Evolutionary conservation across 192 early-diverging fungal species (phyloP).

Genomic region (Phlyctochytrium arcticum): DNA sequence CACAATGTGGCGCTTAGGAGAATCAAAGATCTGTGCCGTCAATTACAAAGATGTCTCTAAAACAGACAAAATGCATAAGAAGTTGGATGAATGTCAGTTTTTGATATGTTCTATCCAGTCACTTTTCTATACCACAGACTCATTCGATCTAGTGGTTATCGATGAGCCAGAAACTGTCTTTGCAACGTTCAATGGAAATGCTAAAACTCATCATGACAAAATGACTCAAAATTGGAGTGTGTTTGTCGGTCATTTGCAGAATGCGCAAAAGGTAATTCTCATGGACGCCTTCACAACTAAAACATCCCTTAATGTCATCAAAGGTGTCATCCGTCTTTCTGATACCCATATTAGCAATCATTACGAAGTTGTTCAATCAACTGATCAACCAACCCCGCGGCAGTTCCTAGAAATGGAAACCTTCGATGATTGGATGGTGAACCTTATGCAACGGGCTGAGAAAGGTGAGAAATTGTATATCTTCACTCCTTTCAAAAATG

Average conservation of each 20-base stretch:
- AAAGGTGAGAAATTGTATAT: constrained; percentile 17
- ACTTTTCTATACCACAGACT: neutral
- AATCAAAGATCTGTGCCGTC: neutral
- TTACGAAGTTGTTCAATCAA: neutral
- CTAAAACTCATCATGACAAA: neutral
- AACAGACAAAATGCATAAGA: neutral
- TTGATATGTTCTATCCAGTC: constrained; percentile 22
- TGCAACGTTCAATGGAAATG: neutral
- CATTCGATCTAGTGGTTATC: constrained; percentile 3
- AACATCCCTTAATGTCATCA: neutral
- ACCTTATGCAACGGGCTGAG: neutral
- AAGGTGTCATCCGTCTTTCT: neutral
- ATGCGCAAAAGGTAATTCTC: constrained; percentile 14
- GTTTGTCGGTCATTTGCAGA: neutral
- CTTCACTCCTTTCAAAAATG: constrained; percentile 10
- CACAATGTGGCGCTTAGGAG: neutral
- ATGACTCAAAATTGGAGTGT: constrained; percentile 1
- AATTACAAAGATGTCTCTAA: constrained; percentile 17
- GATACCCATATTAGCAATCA: neutral
- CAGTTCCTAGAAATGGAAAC: neutral
- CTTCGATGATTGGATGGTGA: constrained; percentile 8
- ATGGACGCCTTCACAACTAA: constrained; percentile 20
- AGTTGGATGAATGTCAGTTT: neutral
- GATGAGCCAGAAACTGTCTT: constrained; percentile 17
- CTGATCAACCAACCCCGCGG: neutral